phyloP scores from a whole-genome alignment of 352 stramenopile genomes.

The Pythium brachiatum region DNA sequence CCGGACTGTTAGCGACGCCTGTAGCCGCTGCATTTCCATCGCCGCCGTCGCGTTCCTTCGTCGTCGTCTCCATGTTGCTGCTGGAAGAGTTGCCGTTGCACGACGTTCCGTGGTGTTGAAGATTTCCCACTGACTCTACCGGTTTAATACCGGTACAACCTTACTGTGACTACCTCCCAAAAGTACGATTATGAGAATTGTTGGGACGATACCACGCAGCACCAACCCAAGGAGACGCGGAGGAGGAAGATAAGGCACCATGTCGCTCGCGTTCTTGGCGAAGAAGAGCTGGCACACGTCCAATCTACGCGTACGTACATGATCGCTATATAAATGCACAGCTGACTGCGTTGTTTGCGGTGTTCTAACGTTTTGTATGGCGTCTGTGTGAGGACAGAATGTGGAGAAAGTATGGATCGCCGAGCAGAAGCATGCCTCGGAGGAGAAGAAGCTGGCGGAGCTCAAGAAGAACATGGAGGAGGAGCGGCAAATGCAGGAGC shows the following conservation, averaged over 20 bases:
- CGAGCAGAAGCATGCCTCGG: conserved; percentile 92
- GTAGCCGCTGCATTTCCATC: neutral
- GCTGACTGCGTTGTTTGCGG: neutral
- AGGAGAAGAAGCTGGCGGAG: conserved; percentile 93
- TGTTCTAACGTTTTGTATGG: conserved; percentile 1
- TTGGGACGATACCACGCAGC: neutral
- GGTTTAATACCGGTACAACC: neutral
- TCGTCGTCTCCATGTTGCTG: conserved; percentile 15
- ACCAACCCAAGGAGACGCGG: neutral
- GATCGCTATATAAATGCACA: neutral
- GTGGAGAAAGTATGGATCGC: conserved; percentile 97
- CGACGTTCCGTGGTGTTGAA: conserved; percentile 3
- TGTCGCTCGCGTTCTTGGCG: conserved; percentile 92
- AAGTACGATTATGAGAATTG: neutral
- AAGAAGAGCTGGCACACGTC: conserved; percentile 98
- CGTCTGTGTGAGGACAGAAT: conserved; percentile 64
- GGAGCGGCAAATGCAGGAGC: conserved; percentile 94
- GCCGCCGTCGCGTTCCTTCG: neutral
- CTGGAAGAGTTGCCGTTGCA: conserved; percentile 8
- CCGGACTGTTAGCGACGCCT: neutral
- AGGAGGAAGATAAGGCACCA: conserved; percentile 23
- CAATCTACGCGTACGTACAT: conserved; percentile 83
- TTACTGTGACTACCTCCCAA: neutral
- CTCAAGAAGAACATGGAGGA: conserved; percentile 96
- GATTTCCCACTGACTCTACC: conserved; percentile 5